Evolutionary conservation across 139 green algal species (phyloP), one percentile per base, ranked within the genome.

Genomic region (Chlorella sp.): DNA sequence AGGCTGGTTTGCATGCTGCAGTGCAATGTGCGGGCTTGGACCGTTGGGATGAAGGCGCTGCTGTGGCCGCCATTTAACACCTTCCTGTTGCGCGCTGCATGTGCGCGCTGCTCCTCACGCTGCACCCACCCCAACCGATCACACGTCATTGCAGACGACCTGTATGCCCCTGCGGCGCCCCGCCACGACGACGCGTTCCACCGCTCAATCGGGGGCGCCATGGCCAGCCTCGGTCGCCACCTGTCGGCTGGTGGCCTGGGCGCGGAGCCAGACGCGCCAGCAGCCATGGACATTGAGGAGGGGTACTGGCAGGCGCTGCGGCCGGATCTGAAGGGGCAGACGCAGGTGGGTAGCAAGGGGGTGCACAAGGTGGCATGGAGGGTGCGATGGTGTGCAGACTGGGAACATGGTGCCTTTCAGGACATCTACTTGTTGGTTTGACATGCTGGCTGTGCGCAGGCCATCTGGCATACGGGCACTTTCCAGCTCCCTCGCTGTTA

Each of bases 151-250:
- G 78, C 80, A 84, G 80, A 67, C 7, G 68, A n/a, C 28, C 46
- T 85, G 36, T 32, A 85, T 26, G 81, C 64, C 38, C 81, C 81
- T 0, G 69, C 81, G 20, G 69, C 80, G 38, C 81, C 81, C 24
- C 81, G 69, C 24, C 81, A 85, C 51, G 81, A 80, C 26, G 81
- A 85, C 51, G 48, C 68, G 3, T 85, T 80, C 81, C 68, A 80
- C 69, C 68, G 38, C 32, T 85, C 81, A 3, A 20, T 51, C 8
- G 79, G 64, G 11, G 65, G 13, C 79, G 38, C 79, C 14, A 44
- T 58, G 54, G 40, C 60, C 60, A 54, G 54, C 7, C 19, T 60
- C 2, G 76, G 76, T 3, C 36, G 60, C 24, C 41, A 8, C 24
- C 56, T 40, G 24, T 14, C 76, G 20, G 77, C 16, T 3, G n/a